Evolutionary conservation across 23 red algal genomes (phyloP).

Genomic region (Gracilaria caudata): DNA sequence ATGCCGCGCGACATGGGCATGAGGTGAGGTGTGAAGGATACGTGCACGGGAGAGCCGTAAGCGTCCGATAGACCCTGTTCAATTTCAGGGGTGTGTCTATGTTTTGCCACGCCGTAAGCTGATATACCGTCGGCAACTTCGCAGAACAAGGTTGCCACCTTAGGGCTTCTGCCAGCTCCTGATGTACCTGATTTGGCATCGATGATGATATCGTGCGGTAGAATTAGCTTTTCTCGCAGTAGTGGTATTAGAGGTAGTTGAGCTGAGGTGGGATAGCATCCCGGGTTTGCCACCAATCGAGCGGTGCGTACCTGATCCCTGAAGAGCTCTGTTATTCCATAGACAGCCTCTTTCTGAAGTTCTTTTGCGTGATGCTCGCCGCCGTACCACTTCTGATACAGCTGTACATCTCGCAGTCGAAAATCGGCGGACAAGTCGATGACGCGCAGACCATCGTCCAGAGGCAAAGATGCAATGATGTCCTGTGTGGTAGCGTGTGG

Average conservation of each 20-base stretch:
- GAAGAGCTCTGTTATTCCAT: slow-evolving; percentile 88
- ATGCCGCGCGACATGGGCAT: slow-evolving; percentile 97
- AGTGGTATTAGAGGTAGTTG: slow-evolving; percentile 94
- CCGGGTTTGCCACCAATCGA: slow-evolving; percentile 96
- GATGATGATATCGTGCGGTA: slow-evolving; percentile 90
- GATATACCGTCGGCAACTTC: slow-evolving; percentile 91
- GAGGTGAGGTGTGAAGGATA: slow-evolving; percentile 96
- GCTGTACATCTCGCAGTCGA: slow-evolving; percentile 67
- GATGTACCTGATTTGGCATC: slow-evolving; percentile 97
- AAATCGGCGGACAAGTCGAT: slow-evolving; percentile 97
- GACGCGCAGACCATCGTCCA: slow-evolving; percentile 54
- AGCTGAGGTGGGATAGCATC: slow-evolving; percentile 97
- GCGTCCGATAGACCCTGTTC: slow-evolving; percentile 94
- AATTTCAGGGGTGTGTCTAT: slow-evolving; percentile 97
- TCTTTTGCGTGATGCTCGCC: slow-evolving; percentile 71
- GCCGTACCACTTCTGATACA: slow-evolving; percentile 93
- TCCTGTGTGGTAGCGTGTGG: slow-evolving; percentile 94
- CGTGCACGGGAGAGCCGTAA: slow-evolving; percentile 45
- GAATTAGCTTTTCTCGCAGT: slow-evolving; percentile 66
- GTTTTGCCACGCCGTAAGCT: slow-evolving; percentile 89
- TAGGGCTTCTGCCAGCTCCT: slow-evolving; percentile 91
- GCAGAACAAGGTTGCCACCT: slow-evolving; percentile 88
- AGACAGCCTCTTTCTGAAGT: slow-evolving; percentile 94
- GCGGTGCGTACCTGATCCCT: slow-evolving; percentile 76
- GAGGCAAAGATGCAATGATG: slow-evolving; percentile 72